phyloP scores from a whole-genome alignment of 768 basidiomycete genomes.

The Lyophyllum semitale region DNA sequence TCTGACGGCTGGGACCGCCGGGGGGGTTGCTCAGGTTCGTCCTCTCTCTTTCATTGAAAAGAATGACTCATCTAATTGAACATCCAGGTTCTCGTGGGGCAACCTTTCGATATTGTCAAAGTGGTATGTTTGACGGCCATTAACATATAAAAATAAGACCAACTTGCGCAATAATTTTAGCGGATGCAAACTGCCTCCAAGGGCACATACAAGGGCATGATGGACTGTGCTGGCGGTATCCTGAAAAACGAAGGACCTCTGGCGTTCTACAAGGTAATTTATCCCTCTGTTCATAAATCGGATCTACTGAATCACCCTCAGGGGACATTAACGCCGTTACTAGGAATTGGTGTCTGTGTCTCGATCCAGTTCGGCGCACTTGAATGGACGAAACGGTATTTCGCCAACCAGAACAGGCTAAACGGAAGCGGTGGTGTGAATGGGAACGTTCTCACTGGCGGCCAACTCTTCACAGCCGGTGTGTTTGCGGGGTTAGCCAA shows the following conservation, averaged over 20 bases:
- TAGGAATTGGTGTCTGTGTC: conserved; percentile 93
- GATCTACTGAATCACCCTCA: conserved; percentile 28
- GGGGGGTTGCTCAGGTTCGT: conserved; percentile 82
- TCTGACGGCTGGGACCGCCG: conserved; percentile 86
- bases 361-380: conserved; percentile 95
- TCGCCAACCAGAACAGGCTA: conserved; percentile 61
- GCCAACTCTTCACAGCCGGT: conserved; percentile 77
- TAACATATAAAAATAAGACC: neutral
- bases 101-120: conserved; percentile 98
- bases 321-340: conserved; percentile 88
- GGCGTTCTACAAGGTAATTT: conserved; percentile 88
- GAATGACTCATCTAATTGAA: conserved; percentile 18
- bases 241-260: conserved; percentile 89
- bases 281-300: neutral
- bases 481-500: conserved; percentile 88
- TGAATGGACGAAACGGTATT: conserved; percentile 82
- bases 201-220: conserved; percentile 87
- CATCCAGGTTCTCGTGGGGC: conserved; percentile 79
- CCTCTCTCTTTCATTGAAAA: neutral
- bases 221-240: conserved; percentile 89
- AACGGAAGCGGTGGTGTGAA: conserved; percentile 63
- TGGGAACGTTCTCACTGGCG: conserved; percentile 58
- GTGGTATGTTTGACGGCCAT: conserved; percentile 60
- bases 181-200: conserved; percentile 93
- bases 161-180: conserved; percentile 35